Evolutionary conservation across 75 land plant genomes (phyloP), one percentile per base, ranked within the genome.

Genomic region (Pinus taeda): DNA sequence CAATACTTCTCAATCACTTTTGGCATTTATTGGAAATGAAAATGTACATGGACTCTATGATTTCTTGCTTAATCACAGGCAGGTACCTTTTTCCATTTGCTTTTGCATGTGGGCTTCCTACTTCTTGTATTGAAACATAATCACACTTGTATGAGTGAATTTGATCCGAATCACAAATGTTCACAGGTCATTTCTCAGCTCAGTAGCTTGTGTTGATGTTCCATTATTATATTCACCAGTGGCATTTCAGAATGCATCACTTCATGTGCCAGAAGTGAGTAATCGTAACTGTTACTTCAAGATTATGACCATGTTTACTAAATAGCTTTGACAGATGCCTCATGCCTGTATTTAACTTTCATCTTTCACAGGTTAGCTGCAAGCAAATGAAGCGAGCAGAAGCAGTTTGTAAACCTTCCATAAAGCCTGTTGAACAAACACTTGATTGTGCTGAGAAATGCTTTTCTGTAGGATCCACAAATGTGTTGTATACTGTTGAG

Each of bases 61-160:
- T 69, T 84, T 96, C 73, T 78, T 96, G 59, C 80, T 96, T 69
- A 96, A 96, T 86, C 86, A 94, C 87, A 96, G 97, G 98, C 88
- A 79, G 56, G 24, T n/a, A n/a, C n/a, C 18, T 21, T 33, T 14
- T 24, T 39, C 15, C 39, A 21, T 29, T 79, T 5, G 36, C 15
- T 39, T 3, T 2, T 69, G 24, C 24, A 39, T 69, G n/a, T 69
- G 20, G 42, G 24, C n/a, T 69, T 69, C 49, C 3, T 8, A 69
- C 12, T 39, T 39, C 55, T 11, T 9, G 73, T 6, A 15, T 20
- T 37, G 26, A 17, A 61, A 64, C 36, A 18, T 4, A 39, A 26
- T 75, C n/a, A 26, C 15, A 60, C 29, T 36, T 6, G 9, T 29
- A 53, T 15, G n/a, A 22, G 22, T 74, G 57, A 53, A 55, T 2